These are phyloP conservation scores for Raffaelea arxii DNA, from an alignment of 2,329 filamentous ascomycete genomes.

Conservation along the genomic window DNA sequence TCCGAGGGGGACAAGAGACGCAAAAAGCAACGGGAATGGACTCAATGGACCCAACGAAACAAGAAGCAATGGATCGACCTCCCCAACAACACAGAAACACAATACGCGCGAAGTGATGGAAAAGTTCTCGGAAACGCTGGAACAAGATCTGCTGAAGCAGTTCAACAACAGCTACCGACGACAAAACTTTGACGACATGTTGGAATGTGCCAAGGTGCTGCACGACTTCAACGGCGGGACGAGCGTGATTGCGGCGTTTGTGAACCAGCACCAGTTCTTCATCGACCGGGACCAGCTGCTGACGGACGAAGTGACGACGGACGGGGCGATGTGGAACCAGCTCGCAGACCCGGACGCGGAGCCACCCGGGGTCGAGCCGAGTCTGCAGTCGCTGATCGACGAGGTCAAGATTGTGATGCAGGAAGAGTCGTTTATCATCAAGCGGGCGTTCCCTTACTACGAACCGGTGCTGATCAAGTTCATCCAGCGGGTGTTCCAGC, in stretches of 20 bases:
- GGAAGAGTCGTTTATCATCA: slow-evolving; percentile 95
- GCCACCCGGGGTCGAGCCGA: slow-evolving; percentile 82
- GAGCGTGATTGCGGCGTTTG: slow-evolving; percentile 90
- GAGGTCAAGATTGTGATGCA: slow-evolving; percentile 94
- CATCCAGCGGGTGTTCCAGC: slow-evolving; percentile 91
- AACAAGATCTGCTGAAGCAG: slow-evolving; percentile 89
- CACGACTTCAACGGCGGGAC: slow-evolving; percentile 93
- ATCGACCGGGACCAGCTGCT: slow-evolving; percentile 91
- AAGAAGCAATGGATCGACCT: slow-evolving; percentile 30
- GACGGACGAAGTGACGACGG: slow-evolving; percentile 70
- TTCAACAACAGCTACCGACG: slow-evolving; percentile 95
- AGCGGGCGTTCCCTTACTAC: slow-evolving; percentile 89
- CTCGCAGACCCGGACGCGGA: slow-evolving; percentile 91
- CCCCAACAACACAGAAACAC: slow-evolving; percentile 41
- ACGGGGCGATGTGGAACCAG: slow-evolving; percentile 76
- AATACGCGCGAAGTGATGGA: slow-evolving; percentile 86
- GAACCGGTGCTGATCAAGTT: slow-evolving; percentile 91
- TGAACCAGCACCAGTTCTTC: slow-evolving; percentile 99
- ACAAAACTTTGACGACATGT: slow-evolving; percentile 97
- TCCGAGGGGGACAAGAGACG: neutral
- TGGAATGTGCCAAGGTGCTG: slow-evolving; percentile 87
- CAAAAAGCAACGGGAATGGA: slow-evolving; percentile 13
- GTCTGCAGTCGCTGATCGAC: slow-evolving; percentile 82
- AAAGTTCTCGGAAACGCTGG: slow-evolving; percentile 90
- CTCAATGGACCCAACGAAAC: slow-evolving; percentile 38